phyloP scores from a whole-genome alignment of 202 grass and related monocot species.

The Digitaria exilis region DNA sequence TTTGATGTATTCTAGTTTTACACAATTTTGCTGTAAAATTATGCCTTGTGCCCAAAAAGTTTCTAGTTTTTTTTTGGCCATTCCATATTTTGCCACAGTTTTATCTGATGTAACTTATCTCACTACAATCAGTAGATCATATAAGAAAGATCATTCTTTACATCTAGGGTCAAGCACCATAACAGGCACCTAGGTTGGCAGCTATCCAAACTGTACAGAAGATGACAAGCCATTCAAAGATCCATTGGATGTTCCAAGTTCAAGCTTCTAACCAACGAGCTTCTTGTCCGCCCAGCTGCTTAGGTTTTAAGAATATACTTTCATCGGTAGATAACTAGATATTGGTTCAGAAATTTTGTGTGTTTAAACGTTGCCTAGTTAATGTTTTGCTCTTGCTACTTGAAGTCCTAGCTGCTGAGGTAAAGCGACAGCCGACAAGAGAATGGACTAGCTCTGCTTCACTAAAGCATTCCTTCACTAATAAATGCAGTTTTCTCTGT shows the following conservation, averaged over 20 bases:
- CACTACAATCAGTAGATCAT: constrained; percentile 29
- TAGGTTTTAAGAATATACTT: neutral
- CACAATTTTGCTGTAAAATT: constrained; percentile 40
- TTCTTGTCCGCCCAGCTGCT: too few relatives aligned
- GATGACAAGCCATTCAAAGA: neutral
- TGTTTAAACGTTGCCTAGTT: neutral
- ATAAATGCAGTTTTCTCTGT: neutral
- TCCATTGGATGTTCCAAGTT: neutral
- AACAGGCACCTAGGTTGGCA: neutral
- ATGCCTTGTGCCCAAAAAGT: constrained; percentile 19
- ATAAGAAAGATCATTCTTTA: constrained; percentile 25
- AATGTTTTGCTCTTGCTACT: neutral
- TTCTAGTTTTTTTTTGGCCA: neutral
- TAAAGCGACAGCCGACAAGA: neutral
- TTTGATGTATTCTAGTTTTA: constrained; percentile 39
- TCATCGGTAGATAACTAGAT: too few relatives aligned
- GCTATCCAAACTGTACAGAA: neutral
- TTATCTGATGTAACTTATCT: constrained; percentile 22
- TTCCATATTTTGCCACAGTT: constrained; percentile 10
- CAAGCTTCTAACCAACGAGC: neutral
- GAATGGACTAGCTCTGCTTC: neutral
- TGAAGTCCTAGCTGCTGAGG: neutral
- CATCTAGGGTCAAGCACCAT: neutral
- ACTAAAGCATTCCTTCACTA: too few relatives aligned
- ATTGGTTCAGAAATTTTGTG: neutral